Evolutionary conservation across 352 stramenopile species (phyloP), one percentile per base, ranked within the genome.

Genomic region (Pythium aristosporum): DNA sequence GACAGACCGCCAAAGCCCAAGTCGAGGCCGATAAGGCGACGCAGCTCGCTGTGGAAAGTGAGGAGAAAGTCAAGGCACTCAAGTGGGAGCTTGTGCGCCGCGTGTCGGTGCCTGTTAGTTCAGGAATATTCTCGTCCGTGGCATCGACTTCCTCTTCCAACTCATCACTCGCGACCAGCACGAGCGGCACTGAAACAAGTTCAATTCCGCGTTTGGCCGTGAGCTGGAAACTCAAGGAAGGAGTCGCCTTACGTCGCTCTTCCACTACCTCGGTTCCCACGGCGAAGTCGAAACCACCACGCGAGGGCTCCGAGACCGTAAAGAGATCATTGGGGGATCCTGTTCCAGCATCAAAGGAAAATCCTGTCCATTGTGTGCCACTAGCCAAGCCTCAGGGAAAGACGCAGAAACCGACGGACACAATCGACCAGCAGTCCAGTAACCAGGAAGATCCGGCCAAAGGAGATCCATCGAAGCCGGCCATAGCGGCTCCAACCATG

Each of bases 31-130:
- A 89, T 12, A 74, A 74, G 11, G 64, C 67, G 39, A 80, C 67
- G 23, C 57, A 71, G 18, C 61, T 65, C 21, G 79, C 75, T 6
- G 36, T 64, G 5, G 69, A 85, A 30, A 76, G 63, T 10, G 80
- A 91, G 55, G 80, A 89, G 25, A 79, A 79, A 41, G 82, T 85
- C 71, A 87, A 89, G 61, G 82, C 76, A 4, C 57, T 91, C 37
- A 89, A 91, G 49, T 91, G 80, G 80, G 82, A 91, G 59, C 71
- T 91, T 12, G 77, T 91, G 39, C 82, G 82, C 0, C 76, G 84
- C 15, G 65, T 88, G 4, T 73, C 71, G 3, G 61, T 73, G 7
- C 64, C 52, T 11, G 36, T 28, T 13, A n/a, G n/a, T 2, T 32
- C 28, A 12, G 47, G 43, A 3, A 52, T 54, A 25, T 46, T 18